These are phyloP conservation scores for Hypomontagnella submonticulosa DNA, from an alignment of 495 filamentous ascomycete genomes.

Conservation along the genomic window DNA sequence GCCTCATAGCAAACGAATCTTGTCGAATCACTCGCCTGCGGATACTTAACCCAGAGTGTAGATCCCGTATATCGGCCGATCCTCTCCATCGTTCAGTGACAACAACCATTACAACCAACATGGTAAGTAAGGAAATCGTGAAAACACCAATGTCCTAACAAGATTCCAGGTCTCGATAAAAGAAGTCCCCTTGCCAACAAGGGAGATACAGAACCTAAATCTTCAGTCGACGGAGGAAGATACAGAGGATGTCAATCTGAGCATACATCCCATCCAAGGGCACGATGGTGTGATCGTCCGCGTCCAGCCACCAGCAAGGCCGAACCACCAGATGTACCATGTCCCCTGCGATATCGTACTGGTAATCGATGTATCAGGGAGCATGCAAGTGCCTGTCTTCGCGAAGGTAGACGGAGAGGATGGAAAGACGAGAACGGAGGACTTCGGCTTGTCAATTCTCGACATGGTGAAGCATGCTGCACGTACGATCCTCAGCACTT, in stretches of 20 bases:
- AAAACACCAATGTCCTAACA: constrained; percentile 6
- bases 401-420: constrained; percentile 44
- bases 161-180: constrained; percentile 9
- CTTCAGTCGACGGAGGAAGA: not conserved
- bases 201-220: not conserved
- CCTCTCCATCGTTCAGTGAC: not conserved
- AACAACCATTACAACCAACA: not conserved
- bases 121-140: constrained; percentile 20
- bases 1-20: too few relatives aligned
- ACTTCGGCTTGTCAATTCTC: constrained; percentile 53
- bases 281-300: constrained; percentile 52
- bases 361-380: constrained; percentile 59
- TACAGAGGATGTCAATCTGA: constrained; percentile 19
- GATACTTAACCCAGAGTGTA: not conserved
- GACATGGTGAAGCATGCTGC: constrained; percentile 61
- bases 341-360: constrained; percentile 59
- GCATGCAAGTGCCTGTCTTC: constrained; percentile 52
- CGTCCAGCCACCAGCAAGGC: constrained; percentile 49
- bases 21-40: too few relatives aligned
- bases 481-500: constrained; percentile 55
- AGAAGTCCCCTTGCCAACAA: not conserved
- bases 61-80: not conserved
- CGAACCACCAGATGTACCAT: constrained; percentile 39
- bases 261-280: constrained; percentile 48
- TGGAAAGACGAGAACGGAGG: constrained; percentile 35